A percentile compares a stretch with the other conserved stretches of the same genome.
Evolutionary conservation across 331 rosid species (phyloP).

Genomic region (Phaseolus coccineus): DNA sequence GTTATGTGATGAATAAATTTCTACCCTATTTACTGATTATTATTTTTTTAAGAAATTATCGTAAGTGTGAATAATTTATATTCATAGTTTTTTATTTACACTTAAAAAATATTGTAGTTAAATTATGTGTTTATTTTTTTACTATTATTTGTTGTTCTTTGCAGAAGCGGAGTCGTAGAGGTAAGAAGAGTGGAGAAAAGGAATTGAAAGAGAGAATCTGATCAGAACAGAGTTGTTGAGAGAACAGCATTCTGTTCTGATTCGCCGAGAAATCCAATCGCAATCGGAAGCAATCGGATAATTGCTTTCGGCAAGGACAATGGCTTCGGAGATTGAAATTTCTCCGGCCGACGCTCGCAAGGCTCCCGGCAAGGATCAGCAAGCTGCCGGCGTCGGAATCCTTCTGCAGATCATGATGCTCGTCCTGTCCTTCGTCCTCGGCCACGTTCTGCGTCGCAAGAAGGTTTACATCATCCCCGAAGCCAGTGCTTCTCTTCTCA

Average conservation of each 20-base stretch:
- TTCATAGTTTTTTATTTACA: too few relatives aligned
- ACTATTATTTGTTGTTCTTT: background rate
- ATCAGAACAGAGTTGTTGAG: background rate
- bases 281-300: slow-evolving; percentile 10
- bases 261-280: slow-evolving; percentile 27
- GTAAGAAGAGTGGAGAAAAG: slow-evolving; percentile 17
- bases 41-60: too few relatives aligned
- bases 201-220: slow-evolving; percentile 20
- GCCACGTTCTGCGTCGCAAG: slow-evolving; percentile 95
- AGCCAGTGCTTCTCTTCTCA: slow-evolving; percentile 97
- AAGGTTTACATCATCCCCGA: slow-evolving; percentile 88
- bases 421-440: slow-evolving; percentile 89
- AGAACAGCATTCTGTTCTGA: background rate
- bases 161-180: slow-evolving; percentile 35
- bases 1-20: too few relatives aligned
- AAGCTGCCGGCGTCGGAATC: slow-evolving; percentile 97
- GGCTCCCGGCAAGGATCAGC: slow-evolving; percentile 85
- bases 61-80: too few relatives aligned
- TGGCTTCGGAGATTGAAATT: slow-evolving; percentile 65
- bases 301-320: slow-evolving; percentile 17
- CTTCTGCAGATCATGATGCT: slow-evolving; percentile 99
- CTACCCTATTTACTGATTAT: too few relatives aligned
- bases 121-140: background rate
- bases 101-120: too few relatives aligned
- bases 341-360: slow-evolving; percentile 65